These are phyloP conservation scores for Sugiyamaella xylanicola DNA, from an alignment of 1,139 yeast species.

Conservation along the genomic window DNA sequence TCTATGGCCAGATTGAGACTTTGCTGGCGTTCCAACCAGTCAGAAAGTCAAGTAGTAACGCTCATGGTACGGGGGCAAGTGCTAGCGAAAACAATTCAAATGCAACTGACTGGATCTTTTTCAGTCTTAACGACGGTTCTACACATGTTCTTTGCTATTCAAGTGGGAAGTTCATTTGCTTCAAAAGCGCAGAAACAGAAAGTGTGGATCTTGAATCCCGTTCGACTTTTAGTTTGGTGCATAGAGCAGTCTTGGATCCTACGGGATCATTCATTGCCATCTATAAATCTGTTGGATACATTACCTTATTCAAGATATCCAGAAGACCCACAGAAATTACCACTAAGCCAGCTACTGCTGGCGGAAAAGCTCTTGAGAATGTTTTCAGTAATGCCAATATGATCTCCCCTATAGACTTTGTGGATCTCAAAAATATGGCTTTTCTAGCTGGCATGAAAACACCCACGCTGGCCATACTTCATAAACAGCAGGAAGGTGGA, in stretches of 20 bases:
- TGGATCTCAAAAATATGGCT: slow-evolving; percentile 19
- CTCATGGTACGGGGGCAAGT: neutral
- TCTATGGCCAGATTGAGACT: slow-evolving; percentile 22
- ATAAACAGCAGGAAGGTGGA: slow-evolving; percentile 11
- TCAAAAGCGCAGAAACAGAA: slow-evolving; percentile 4
- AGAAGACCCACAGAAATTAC: slow-evolving; percentile 1
- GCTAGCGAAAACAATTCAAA: neutral
- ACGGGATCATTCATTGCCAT: slow-evolving; percentile 20
- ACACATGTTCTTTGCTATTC: slow-evolving; percentile 23
- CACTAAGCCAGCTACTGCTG: neutral
- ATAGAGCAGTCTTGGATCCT: slow-evolving; percentile 21
- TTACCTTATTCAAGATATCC: slow-evolving; percentile 15
- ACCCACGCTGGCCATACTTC: slow-evolving; percentile 22
- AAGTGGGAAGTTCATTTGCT: slow-evolving; percentile 19
- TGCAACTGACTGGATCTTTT: slow-evolving; percentile 22
- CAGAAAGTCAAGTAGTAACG: neutral
- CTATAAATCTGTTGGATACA: slow-evolving; percentile 15
- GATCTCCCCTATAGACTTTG: slow-evolving; percentile 22
- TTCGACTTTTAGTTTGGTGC: slow-evolving; percentile 5
- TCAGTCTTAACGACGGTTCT: slow-evolving; percentile 20
- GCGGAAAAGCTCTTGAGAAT: slow-evolving; percentile 4
- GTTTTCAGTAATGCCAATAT: slow-evolving; percentile 12
- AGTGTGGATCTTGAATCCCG: neutral
- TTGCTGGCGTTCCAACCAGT: slow-evolving; percentile 23
- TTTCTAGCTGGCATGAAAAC: slow-evolving; percentile 22